Evolutionary conservation across 2,329 filamentous ascomycete genomes (phyloP), one percentile per base, ranked within the genome.

Genomic region (Monosporascus sp.): DNA sequence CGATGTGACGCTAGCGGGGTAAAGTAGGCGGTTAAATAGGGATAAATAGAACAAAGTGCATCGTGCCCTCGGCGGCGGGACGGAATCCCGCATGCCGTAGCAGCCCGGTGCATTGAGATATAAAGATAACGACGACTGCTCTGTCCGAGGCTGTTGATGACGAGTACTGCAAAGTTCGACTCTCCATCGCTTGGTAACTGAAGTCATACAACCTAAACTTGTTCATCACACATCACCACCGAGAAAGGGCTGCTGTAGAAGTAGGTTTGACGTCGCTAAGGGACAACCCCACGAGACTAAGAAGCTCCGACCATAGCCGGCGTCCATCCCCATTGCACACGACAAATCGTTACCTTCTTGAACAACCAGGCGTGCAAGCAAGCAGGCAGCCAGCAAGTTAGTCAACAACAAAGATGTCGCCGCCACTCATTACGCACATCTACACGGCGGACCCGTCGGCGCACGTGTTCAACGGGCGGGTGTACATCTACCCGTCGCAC

Each of bases 401-500:
- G 8, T 45, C 3, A 38, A 54, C 26, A 24, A 40, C 60, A 38
- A 69, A 55, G 26, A 76, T 78, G 76, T 65, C 73, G 41, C 86
- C 73, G 37, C 86, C 87, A 46, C 78, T 91, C 57, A 86, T 91
- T 64, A 85, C 78, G n/a, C 80, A 88, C 70, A 74, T 90, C 65
- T 92, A 87, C 78, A 91, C 87, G 14, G 88, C 88, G 20, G 88
- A 92, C 70, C 88, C 88, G 17, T 91, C 87, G 7, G 88, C 88
- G 14, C 88, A 91, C 70, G 87, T 89, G 66, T 92, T 91, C 74
- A 84, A 90, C 58, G 80, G 79, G 68, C 85, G 79, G 59, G 72
- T 92, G 55, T 92, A 90, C 75, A 81, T 92, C 71, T 92, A 91
- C 74, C 88, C 88, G 20, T 91, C 87, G 22, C 88, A 92, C 72